Conservation (phyloP, 345 rosid species). For the Bruguiera sexangula region DNA sequence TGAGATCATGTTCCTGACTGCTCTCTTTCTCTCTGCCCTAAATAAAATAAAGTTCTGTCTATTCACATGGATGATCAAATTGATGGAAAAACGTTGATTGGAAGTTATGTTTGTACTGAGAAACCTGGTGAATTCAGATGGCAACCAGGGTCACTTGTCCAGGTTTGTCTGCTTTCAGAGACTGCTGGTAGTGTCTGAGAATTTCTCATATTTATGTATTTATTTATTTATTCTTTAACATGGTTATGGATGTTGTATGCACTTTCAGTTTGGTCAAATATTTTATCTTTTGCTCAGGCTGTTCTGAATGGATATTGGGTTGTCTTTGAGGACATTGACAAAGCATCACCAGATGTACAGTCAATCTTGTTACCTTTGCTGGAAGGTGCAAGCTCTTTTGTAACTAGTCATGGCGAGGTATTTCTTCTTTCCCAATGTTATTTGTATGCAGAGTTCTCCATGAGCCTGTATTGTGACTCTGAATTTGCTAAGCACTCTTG, state of each 20-base stretch:
- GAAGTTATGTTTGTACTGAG: constrained; percentile 87
- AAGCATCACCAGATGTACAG: constrained; percentile 85
- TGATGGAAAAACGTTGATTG: constrained; percentile 89
- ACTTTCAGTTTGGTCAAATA: neutral
- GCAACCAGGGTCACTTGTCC: constrained; percentile 96
- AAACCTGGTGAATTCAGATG: constrained; percentile 97
- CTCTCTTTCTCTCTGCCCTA: neutral
- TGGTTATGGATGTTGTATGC: neutral
- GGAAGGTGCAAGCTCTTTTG: constrained; percentile 67
- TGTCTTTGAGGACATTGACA: constrained; percentile 91
- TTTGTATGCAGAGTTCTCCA: neutral
- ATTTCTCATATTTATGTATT: neutral
- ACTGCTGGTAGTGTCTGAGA: neutral
- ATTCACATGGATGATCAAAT: constrained; percentile 98
- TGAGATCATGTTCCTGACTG: neutral
- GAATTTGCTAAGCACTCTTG: neutral
- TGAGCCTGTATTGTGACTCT: neutral
- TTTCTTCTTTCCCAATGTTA: neutral
- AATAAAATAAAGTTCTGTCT: constrained; percentile 47
- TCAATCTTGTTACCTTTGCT: constrained; percentile 75
- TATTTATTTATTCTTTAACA: constrained; percentile 1
- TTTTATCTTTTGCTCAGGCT: constrained; percentile 49
- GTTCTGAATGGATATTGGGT: constrained; percentile 81
- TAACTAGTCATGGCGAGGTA: constrained; percentile 83
- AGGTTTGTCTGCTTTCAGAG: constrained; percentile 48